phyloP scores from a whole-genome alignment of 805 yeast genomes.

The Suhomyces prunicola region DNA sequence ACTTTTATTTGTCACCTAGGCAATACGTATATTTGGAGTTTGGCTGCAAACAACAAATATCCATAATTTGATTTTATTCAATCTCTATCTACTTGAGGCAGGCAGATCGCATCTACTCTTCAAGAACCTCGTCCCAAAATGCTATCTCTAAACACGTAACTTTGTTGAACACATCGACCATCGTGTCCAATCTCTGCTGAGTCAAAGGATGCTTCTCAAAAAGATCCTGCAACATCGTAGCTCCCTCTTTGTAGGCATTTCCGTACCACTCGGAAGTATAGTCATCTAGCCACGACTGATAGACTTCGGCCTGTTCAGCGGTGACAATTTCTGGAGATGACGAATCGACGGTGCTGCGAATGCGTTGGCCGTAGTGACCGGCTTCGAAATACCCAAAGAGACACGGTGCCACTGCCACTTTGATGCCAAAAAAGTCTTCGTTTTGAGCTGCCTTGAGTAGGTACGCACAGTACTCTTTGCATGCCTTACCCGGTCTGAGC shows the following conservation, averaged over 20 bases:
- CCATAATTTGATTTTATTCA: too few species aligned
- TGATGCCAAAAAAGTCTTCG: constrained; percentile 61
- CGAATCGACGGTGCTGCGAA: constrained; percentile 16
- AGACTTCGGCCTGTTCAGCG: constrained; percentile 26
- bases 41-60: neutral
- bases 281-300: constrained; percentile 57
- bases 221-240: constrained; percentile 43
- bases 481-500: constrained; percentile 52
- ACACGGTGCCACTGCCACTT: constrained; percentile 73
- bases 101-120: neutral
- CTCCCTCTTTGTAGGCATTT: constrained; percentile 52
- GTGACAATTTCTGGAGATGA: constrained; percentile 4
- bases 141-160: constrained; percentile 60
- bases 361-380: constrained; percentile 29
- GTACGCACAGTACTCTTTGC: constrained; percentile 59
- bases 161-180: constrained; percentile 56
- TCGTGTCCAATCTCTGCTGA: constrained; percentile 44
- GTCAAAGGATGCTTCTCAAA: constrained; percentile 32
- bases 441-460: constrained; percentile 50
- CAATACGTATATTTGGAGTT: neutral
- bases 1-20: neutral
- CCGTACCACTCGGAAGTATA: constrained; percentile 59
- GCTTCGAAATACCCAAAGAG: constrained; percentile 69
- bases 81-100: too few species aligned
- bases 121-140: constrained; percentile 60